Percentiles rank a stretch among this genome's conserved stretches.
These are phyloP conservation scores for Aureoboletus auriporus DNA, from an alignment of 768 basidiomycete species.

Conservation along the genomic window DNA sequence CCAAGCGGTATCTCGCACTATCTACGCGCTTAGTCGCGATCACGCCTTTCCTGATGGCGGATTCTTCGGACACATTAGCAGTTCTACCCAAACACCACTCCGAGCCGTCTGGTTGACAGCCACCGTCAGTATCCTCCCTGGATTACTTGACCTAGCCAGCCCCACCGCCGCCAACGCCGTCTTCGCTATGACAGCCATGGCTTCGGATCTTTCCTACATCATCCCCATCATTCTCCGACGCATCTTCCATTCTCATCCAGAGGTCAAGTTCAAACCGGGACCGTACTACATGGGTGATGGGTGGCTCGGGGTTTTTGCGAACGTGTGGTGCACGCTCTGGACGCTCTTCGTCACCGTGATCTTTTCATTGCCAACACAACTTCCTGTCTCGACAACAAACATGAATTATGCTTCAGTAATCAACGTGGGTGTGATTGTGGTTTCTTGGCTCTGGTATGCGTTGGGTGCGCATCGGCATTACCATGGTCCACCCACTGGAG, in stretches of 20 bases:
- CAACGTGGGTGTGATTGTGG: conserved; percentile 16
- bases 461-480: conserved; percentile 52
- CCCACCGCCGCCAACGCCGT: conserved; percentile 52
- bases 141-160: conserved; percentile 48
- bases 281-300: conserved; percentile 60
- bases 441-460: conserved; percentile 48
- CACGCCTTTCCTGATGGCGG: conserved; percentile 54
- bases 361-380: conserved; percentile 46
- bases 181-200: conserved; percentile 54
- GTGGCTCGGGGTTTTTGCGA: conserved; percentile 40
- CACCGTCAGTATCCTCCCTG: conserved; percentile 39
- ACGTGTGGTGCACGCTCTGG: conserved; percentile 44
- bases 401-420: conserved; percentile 51
- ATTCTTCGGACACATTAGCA: conserved; percentile 47
- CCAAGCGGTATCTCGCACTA: conserved; percentile 54
- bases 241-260: conserved; percentile 49
- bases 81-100: conserved; percentile 49
- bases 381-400: conserved; percentile 44
- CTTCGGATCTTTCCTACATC: conserved; percentile 51
- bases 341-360: conserved; percentile 43
- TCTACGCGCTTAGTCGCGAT: conserved; percentile 59
- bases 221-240: conserved; percentile 55
- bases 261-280: conserved; percentile 56
- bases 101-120: conserved; percentile 53
- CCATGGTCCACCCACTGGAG: conserved; percentile 40